Conservation (phyloP, 192 early-diverging fungal genomes). For the Backusella parvicylindrica region DNA sequence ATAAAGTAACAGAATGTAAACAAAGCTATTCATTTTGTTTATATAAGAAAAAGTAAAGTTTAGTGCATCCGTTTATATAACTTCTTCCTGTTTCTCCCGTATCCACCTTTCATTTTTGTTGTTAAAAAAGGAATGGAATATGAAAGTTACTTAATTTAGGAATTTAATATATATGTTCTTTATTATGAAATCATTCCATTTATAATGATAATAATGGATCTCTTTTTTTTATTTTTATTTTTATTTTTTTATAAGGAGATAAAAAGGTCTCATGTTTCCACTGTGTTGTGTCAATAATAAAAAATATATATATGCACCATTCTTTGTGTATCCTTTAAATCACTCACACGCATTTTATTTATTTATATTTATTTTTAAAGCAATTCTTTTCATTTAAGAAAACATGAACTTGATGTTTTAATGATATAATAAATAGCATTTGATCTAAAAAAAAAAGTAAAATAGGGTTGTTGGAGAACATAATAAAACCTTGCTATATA, state of each 20-base stretch:
- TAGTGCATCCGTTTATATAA: not conserved
- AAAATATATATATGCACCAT: not conserved
- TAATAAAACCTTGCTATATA: not conserved
- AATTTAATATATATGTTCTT: not conserved
- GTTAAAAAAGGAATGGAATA: not conserved
- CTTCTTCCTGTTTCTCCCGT: not conserved
- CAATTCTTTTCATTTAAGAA: not conserved
- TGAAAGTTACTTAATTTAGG: not conserved
- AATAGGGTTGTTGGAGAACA: not conserved
- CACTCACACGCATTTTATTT: not conserved
- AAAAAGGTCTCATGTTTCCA: not conserved
- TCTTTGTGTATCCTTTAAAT: not conserved
- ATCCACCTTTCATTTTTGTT: not conserved
- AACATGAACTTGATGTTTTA: not conserved
- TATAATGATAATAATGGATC: not conserved
- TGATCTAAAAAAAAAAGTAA: no score
- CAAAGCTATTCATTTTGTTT: not conserved
- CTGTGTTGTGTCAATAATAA: not conserved
- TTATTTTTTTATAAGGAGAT: not conserved
- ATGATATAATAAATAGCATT: not conserved
- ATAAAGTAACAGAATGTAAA: not conserved
- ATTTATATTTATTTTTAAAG: not conserved
- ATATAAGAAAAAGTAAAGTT: not conserved
- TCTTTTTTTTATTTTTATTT: no score
- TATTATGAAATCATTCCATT: not conserved